Base-by-base conservation (phyloP, 129 eudicot genomes). In the Saussurea involucrata region DNA sequence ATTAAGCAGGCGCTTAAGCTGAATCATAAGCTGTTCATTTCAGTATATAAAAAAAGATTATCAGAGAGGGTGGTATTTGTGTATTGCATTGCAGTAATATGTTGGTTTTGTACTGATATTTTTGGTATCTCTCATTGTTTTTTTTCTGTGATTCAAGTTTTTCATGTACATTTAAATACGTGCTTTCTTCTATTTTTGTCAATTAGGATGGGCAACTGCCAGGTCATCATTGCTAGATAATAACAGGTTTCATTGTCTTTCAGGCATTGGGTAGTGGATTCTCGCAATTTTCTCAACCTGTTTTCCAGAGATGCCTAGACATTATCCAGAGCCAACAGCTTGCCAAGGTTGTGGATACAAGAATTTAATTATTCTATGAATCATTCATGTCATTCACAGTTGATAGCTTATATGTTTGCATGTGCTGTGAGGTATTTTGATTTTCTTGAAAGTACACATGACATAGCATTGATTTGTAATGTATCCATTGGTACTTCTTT, bases 211-310 rank as follows among this genome's bases (percentile, higher is more conserved):
- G 25, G 71, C 7, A 71, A 37, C n/a, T 71, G 17, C 20, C 63
- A 42, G 18, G n/a, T 22, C 24, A 22, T 69, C 24, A n/a, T 66
- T 69, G 67, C 40, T 32, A 49, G 61, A 32, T 27, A 29, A 27
- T 75, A 69, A 68, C 72, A 25, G 24, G 61, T 44, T 77, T 76
- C 15, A 28, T 66, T 75, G 33, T 70, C 63, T 83, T 89, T 78
- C 90, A 94, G 98, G 97, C 98, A 71, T 80, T 94, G 81, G 98
- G 98, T 31, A 76, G 88, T 18, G 98, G 96, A 74, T 94, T 94
- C 76, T 75, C 90, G 8, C 96, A 86, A 70, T 94, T 94, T 86
- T 93, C 98, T 65, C 96, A 83, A 49, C 98, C 98, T 73, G 98
- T 94, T 69, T 94, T 85, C 76, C 98, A 89, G 87, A 94, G 98